These are phyloP conservation scores for Mycena olivaceomarginata DNA, from an alignment of 768 basidiomycete genomes.

Conservation along the genomic window DNA sequence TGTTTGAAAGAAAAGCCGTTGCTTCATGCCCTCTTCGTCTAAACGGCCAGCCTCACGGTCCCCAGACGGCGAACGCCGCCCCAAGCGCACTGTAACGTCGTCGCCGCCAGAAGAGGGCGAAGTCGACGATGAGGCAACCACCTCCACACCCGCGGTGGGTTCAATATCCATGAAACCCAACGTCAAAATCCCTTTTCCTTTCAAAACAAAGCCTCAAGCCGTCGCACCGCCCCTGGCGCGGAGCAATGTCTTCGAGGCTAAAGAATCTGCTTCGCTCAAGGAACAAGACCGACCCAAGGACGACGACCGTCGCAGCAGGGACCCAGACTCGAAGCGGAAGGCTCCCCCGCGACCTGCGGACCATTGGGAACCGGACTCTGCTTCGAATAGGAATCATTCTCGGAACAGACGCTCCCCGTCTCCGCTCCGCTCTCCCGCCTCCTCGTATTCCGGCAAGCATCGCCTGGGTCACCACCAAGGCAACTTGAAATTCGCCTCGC, in stretches of 20 bases:
- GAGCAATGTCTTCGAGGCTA: slow-evolving; percentile 48
- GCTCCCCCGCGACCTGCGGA: slow-evolving; percentile 45
- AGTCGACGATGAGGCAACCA: slow-evolving; percentile 74
- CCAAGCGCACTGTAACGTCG: slow-evolving; percentile 76
- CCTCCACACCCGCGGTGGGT: slow-evolving; percentile 54
- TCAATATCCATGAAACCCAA: slow-evolving; percentile 47
- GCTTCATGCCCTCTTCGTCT: slow-evolving; percentile 47
- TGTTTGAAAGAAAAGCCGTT: slow-evolving; percentile 33
- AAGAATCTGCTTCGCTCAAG: slow-evolving; percentile 43
- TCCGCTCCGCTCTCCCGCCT: slow-evolving; percentile 26
- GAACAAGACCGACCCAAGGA: slow-evolving; percentile 64
- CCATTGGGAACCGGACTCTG: slow-evolving; percentile 61
- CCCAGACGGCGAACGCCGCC: slow-evolving; percentile 66
- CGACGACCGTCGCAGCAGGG: slow-evolving; percentile 64
- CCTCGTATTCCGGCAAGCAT: slow-evolving; percentile 24
- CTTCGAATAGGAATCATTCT: slow-evolving; percentile 45
- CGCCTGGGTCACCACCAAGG: slow-evolving; percentile 43
- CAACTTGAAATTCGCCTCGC: slow-evolving; percentile 34
- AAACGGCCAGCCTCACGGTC: slow-evolving; percentile 80
- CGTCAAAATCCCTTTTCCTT: slow-evolving; percentile 82
- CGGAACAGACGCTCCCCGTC: slow-evolving; percentile 47
- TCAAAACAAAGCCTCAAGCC: slow-evolving; percentile 71
- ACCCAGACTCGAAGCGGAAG: slow-evolving; percentile 57
- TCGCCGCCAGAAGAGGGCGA: slow-evolving; percentile 89
- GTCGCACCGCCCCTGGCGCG: slow-evolving; percentile 45